Evolutionary conservation across 2,329 filamentous ascomycete genomes (phyloP).

Genomic region (Ilyonectria robusta): DNA sequence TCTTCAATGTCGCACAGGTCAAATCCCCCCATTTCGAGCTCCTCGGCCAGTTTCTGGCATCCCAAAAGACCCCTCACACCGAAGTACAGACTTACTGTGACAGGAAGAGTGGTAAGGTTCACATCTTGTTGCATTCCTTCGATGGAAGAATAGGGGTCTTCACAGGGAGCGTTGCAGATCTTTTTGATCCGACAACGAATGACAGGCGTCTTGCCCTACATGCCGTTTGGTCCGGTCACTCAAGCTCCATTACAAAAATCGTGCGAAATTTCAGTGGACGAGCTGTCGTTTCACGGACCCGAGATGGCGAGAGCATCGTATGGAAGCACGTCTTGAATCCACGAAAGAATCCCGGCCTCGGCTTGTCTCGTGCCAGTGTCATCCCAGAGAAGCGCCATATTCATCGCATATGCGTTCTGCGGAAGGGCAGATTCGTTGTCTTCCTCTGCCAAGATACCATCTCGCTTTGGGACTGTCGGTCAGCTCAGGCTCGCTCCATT

Average conservation of each 20-base stretch:
- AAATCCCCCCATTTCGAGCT: slow-evolving; percentile 69
- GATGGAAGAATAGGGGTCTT: slow-evolving; percentile 89
- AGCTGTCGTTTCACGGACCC: slow-evolving; percentile 85
- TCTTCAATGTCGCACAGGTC: slow-evolving; percentile 90
- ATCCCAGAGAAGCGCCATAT: slow-evolving; percentile 80
- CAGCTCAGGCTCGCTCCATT: slow-evolving; percentile 70
- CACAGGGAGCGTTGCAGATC: slow-evolving; percentile 80
- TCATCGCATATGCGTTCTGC: slow-evolving; percentile 83
- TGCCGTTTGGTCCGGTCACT: slow-evolving; percentile 87
- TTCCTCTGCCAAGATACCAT: slow-evolving; percentile 81
- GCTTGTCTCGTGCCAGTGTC: slow-evolving; percentile 76
- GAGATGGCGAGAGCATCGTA: slow-evolving; percentile 83
- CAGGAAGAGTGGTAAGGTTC: slow-evolving; percentile 73
- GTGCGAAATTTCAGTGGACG: slow-evolving; percentile 87
- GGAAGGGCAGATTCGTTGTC: slow-evolving; percentile 84
- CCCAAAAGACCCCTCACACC: slow-evolving; percentile 62
- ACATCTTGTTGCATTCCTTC: slow-evolving; percentile 86
- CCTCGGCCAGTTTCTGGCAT: slow-evolving; percentile 51
- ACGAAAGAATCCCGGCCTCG: slow-evolving; percentile 55
- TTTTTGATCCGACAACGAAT: slow-evolving; percentile 81
- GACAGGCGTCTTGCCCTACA: slow-evolving; percentile 72
- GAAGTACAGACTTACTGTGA: slow-evolving; percentile 83
- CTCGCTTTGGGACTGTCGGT: slow-evolving; percentile 84
- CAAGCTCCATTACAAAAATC: slow-evolving; percentile 84
- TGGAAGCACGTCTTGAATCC: slow-evolving; percentile 77